A percentile compares a stretch with the other conserved stretches of the same genome.
Conservation (phyloP, 345 rosid genomes). For the Euclidium syriacum region DNA sequence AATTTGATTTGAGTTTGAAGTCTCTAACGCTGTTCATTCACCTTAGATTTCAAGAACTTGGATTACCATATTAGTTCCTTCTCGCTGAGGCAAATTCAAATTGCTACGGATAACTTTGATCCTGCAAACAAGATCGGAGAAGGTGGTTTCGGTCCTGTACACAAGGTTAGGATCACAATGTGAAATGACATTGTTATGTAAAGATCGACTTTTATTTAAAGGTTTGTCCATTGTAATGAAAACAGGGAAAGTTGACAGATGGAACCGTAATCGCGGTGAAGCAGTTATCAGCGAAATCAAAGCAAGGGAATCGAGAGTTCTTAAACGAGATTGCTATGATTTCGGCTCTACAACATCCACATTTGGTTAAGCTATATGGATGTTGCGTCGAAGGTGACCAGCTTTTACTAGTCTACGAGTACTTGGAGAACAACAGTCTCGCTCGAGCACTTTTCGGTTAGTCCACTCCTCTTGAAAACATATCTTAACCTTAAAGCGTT, state of each 20-base stretch:
- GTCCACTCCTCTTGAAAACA: background rate
- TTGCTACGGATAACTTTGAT: conserved; percentile 39
- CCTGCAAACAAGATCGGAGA: conserved; percentile 27
- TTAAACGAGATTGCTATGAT: too few relatives aligned
- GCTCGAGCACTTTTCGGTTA: conserved; percentile 29
- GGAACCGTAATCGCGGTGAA: conserved; percentile 41
- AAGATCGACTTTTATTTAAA: background rate
- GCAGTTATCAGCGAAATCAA: conserved; percentile 37
- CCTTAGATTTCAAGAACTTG: conserved; percentile 22
- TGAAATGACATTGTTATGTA: background rate
- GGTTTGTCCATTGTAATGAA: background rate
- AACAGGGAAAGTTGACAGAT: conserved; percentile 34
- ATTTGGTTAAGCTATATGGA: conserved; percentile 38
- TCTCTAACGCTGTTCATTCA: background rate
- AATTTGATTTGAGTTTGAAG: background rate
- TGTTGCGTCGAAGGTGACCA: too few relatives aligned
- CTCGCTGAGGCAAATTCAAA: conserved; percentile 33
- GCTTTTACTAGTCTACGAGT: too few relatives aligned
- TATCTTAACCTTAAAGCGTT: background rate
- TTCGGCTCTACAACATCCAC: conserved; percentile 40
- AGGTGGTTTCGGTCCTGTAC: conserved; percentile 47
- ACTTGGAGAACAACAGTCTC: too few relatives aligned
- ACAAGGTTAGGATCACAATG: conserved; percentile 29
- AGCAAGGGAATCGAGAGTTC: conserved; percentile 42
- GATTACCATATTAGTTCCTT: conserved; percentile 30